These are phyloP conservation scores for Podaxis sp. DNA, from an alignment of 768 basidiomycete genomes.

Conservation along the genomic window DNA sequence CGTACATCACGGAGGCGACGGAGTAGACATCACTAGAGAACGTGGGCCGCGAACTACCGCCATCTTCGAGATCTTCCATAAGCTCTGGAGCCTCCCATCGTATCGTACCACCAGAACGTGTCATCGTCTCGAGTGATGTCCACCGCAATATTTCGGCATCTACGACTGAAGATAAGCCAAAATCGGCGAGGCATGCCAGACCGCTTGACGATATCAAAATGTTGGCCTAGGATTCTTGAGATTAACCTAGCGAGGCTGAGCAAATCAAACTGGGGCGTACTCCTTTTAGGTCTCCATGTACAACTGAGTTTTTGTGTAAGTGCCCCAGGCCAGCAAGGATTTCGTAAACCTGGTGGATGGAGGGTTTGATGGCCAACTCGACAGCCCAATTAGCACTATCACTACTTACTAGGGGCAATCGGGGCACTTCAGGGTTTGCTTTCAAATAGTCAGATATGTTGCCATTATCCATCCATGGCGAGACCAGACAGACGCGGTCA, in stretches of 20 bases:
- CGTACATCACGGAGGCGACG: slow-evolving; percentile 22
- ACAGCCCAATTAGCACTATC: not conserved
- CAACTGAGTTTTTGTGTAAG: slow-evolving; percentile 17
- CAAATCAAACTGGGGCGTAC: slow-evolving; percentile 8
- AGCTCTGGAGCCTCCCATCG: slow-evolving; percentile 28
- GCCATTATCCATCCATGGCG: slow-evolving; percentile 40
- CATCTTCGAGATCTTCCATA: slow-evolving; percentile 14
- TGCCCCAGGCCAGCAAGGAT: slow-evolving; percentile 17
- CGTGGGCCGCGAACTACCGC: slow-evolving; percentile 5
- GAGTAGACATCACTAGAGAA: slow-evolving; percentile 23
- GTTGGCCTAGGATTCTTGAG: slow-evolving; percentile 15
- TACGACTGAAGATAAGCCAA: slow-evolving; percentile 21
- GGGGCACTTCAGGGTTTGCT: slow-evolving; percentile 18
- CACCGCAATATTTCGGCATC: slow-evolving; percentile 17
- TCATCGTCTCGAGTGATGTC: slow-evolving; percentile 18
- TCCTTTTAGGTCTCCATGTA: slow-evolving; percentile 24
- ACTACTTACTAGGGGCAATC: slow-evolving; percentile 17
- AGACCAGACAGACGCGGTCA: slow-evolving; percentile 33
- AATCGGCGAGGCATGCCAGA: slow-evolving; percentile 22
- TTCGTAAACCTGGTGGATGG: slow-evolving; percentile 9
- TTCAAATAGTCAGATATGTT: slow-evolving; percentile 29
- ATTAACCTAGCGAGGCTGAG: too few relatives aligned
- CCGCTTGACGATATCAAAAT: slow-evolving; percentile 20
- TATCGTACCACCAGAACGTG: slow-evolving; percentile 18
- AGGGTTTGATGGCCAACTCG: not conserved